A percentile compares a stretch with the other conserved stretches of the same genome.
phyloP scores from a whole-genome alignment of 2,329 filamentous ascomycete genomes.

The Neopestalotiopsis sp. region DNA sequence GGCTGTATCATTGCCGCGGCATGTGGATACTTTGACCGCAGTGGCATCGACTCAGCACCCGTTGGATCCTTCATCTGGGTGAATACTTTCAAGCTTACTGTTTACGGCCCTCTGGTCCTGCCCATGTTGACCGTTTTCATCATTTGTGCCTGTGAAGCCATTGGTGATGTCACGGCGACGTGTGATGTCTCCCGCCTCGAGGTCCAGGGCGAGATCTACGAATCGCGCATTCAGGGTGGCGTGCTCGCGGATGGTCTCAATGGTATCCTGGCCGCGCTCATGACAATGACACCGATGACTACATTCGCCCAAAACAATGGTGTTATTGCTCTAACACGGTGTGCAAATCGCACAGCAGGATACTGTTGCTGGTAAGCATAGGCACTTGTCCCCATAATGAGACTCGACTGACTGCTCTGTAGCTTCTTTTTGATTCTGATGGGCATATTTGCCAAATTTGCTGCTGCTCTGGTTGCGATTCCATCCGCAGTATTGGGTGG shows the following conservation, averaged over 20 bases:
- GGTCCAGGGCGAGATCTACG: slow-evolving; percentile 73
- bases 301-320: slow-evolving; percentile 87
- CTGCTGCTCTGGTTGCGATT: slow-evolving; percentile 78
- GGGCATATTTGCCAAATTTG: slow-evolving; percentile 85
- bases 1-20: slow-evolving; percentile 82
- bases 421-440: slow-evolving; percentile 77
- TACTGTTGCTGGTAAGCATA: slow-evolving; percentile 68
- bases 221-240: slow-evolving; percentile 79
- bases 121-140: slow-evolving; percentile 74
- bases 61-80: slow-evolving; percentile 80
- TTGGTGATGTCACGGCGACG: slow-evolving; percentile 80
- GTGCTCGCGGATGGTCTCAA: slow-evolving; percentile 80
- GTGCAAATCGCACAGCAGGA: slow-evolving; percentile 80
- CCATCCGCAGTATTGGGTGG: slow-evolving; percentile 69
- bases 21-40: slow-evolving; percentile 77
- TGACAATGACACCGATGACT: slow-evolving; percentile 80
- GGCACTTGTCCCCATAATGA: neutral
- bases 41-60: slow-evolving; percentile 73
- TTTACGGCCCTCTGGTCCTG: slow-evolving; percentile 76
- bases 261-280: slow-evolving; percentile 75
- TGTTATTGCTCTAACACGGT: slow-evolving; percentile 80
- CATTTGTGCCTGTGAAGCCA: slow-evolving; percentile 78
- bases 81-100: slow-evolving; percentile 72
- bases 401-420: slow-evolving; percentile 11
- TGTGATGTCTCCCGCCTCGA: slow-evolving; percentile 81